phyloP scores from a whole-genome alignment of 345 rosid species.

The Erodium maritimum region DNA sequence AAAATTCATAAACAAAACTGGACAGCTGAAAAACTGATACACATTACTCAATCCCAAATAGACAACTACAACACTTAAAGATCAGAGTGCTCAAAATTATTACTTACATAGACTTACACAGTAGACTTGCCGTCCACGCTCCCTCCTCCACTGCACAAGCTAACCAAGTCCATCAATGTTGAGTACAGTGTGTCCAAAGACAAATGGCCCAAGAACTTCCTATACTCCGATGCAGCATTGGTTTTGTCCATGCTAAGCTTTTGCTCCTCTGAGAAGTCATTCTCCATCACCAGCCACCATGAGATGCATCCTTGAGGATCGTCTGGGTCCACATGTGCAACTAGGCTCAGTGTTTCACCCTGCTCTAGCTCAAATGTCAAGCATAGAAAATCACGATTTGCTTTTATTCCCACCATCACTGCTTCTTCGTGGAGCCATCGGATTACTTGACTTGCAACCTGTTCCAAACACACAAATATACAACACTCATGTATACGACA shows the following conservation, averaged over 20 bases:
- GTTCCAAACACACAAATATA: conserved; percentile 6
- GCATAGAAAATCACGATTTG: conserved; percentile 54
- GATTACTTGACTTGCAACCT: conserved; percentile 95
- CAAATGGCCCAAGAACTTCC: conserved; percentile 71
- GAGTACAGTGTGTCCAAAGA: conserved; percentile 56
- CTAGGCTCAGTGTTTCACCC: conserved; percentile 72
- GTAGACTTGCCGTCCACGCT: background rate
- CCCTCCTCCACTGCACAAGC: conserved; percentile 46
- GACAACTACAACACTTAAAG: too few species aligned
- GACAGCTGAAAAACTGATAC: too few species aligned
- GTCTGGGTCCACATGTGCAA: conserved; percentile 77
- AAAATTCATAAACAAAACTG: too few species aligned
- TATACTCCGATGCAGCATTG: conserved; percentile 40
- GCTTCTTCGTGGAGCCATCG: conserved; percentile 93
- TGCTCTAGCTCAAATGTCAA: conserved; percentile 74
- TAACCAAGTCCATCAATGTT: conserved; percentile 65
- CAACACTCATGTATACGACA: background rate
- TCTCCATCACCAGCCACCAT: conserved; percentile 91
- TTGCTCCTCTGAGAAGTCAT: conserved; percentile 49
- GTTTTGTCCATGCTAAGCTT: conserved; percentile 26
- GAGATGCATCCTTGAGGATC: conserved; percentile 60
- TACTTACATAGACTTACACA: too few species aligned
- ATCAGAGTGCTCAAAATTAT: too few species aligned
- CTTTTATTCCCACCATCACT: conserved; percentile 65
- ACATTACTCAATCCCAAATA: too few species aligned